phyloP scores from a whole-genome alignment of 148 eudicot genomes.

The Tetragonia tetragonoides region DNA sequence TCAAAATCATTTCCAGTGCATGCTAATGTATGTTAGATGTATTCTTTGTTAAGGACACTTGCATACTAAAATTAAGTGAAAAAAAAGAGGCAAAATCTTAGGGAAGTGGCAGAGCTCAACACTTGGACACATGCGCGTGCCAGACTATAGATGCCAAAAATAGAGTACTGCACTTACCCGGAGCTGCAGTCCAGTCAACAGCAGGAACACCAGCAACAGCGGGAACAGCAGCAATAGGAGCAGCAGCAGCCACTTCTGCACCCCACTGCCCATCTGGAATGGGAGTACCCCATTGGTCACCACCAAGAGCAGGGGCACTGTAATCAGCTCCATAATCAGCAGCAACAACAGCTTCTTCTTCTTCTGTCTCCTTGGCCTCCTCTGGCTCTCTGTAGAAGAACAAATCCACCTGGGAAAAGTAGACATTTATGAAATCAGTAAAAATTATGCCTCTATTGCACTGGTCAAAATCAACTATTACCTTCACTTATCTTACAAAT shows the following conservation, averaged over 20 bases:
- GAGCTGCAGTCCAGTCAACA: slow-evolving; percentile 35
- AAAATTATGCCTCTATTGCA: too few species aligned
- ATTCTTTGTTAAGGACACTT: too few species aligned
- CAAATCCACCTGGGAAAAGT: slow-evolving; percentile 54
- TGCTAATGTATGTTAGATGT: too few species aligned
- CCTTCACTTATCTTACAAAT: too few species aligned
- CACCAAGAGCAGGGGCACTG: slow-evolving; percentile 24
- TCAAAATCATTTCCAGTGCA: too few species aligned
- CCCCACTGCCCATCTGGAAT: slow-evolving; percentile 29
- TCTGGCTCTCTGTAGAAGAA: slow-evolving; percentile 85
- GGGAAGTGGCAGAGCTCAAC: too few species aligned
- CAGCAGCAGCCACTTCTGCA: slow-evolving; percentile 17
- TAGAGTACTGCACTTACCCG: slow-evolving; percentile 24
- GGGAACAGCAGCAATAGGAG: not conserved
- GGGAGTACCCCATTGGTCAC: slow-evolving; percentile 47
- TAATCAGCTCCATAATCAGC: slow-evolving; percentile 45
- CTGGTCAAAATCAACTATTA: too few species aligned
- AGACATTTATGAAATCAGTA: too few species aligned
- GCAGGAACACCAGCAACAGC: slow-evolving; percentile 22
- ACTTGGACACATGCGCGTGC: too few species aligned
- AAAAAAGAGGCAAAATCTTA: too few species aligned
- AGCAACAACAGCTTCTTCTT: slow-evolving; percentile 41
- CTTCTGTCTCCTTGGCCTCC: slow-evolving; percentile 61
- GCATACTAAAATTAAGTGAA: too few species aligned
- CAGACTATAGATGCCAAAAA: too few species aligned